Conservation (phyloP, 352 stramenopile species). For the Phytophthora meadii region DNA sequence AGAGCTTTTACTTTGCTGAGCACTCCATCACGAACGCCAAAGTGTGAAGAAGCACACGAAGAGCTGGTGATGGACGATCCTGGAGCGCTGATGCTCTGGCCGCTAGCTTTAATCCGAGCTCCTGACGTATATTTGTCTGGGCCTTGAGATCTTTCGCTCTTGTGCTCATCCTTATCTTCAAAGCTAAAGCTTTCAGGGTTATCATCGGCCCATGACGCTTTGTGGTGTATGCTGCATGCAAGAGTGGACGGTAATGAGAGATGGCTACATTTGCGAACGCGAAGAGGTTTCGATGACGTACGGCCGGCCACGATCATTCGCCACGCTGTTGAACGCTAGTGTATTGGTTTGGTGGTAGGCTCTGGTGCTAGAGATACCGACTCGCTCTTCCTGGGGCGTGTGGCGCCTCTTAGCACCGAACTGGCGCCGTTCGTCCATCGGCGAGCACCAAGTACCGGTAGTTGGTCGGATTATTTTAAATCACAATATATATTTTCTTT, state of each 20-base stretch:
- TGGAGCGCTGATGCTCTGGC: conserved; percentile 27
- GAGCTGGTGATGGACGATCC: conserved; percentile 33
- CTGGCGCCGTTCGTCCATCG: conserved; percentile 23
- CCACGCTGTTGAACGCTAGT: conserved; percentile 11
- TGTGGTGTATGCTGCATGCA: neutral
- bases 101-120: conserved; percentile 25
- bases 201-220: conserved; percentile 9
- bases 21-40: conserved; percentile 17
- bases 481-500: too few relatives aligned
- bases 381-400: neutral
- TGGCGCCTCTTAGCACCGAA: conserved; percentile 21
- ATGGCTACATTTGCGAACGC: neutral
- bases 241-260: neutral
- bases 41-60: neutral
- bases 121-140: conserved; percentile 26
- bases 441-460: neutral
- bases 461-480: too few relatives aligned
- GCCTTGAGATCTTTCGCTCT: neutral
- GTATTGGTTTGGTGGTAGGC: conserved; percentile 13
- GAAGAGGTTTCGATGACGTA: conserved; percentile 5
- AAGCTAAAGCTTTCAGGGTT: conserved; percentile 17
- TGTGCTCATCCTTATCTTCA: neutral
- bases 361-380: neutral
- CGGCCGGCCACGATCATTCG: conserved; percentile 4
- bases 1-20: conserved; percentile 21